Conservation (phyloP, 331 rosid genomes). For the Spiraea crenata region DNA sequence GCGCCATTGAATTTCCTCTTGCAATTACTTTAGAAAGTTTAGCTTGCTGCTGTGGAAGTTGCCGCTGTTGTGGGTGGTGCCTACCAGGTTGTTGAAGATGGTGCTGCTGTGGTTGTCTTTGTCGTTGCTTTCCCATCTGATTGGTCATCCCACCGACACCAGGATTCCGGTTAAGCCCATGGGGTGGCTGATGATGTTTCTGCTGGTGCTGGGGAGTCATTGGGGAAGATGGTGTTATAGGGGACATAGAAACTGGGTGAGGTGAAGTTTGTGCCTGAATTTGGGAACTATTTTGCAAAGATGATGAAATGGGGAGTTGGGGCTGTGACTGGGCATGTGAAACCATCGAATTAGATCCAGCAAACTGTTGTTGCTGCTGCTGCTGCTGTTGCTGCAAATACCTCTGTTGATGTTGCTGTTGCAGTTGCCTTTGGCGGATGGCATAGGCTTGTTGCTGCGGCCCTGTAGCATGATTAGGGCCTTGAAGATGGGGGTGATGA, state of each 20-base stretch:
- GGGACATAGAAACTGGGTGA: constrained; percentile 58
- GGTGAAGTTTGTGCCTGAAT: constrained; percentile 64
- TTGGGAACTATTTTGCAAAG: constrained; percentile 68
- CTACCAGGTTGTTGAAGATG: constrained; percentile 81
- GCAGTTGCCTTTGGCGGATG: constrained; percentile 59
- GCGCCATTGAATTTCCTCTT: constrained; percentile 63
- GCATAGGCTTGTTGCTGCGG: constrained; percentile 74
- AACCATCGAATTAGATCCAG: constrained; percentile 62
- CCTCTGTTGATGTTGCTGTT: constrained; percentile 61
- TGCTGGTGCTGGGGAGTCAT: constrained; percentile 75
- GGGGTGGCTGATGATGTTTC: constrained; percentile 80
- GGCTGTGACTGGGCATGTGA: constrained; percentile 67
- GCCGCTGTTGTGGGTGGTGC: constrained; percentile 90
- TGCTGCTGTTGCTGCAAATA: constrained; percentile 72
- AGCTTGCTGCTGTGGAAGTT: constrained; percentile 63
- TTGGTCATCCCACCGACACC: constrained; percentile 57
- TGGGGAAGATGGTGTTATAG: constrained; percentile 68
- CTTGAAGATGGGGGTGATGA: constrained; percentile 74
- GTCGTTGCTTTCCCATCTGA: constrained; percentile 78
- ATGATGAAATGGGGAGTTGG: constrained; percentile 69
- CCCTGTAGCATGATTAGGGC: constrained; percentile 62
- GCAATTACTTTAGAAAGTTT: constrained; percentile 79
- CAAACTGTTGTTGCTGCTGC: constrained; percentile 60
- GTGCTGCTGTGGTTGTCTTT: constrained; percentile 62
- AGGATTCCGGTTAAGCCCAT: constrained; percentile 74